Evolutionary conservation across 148 eudicot species (phyloP).

Genomic region (Fagopyrum tataricum): DNA sequence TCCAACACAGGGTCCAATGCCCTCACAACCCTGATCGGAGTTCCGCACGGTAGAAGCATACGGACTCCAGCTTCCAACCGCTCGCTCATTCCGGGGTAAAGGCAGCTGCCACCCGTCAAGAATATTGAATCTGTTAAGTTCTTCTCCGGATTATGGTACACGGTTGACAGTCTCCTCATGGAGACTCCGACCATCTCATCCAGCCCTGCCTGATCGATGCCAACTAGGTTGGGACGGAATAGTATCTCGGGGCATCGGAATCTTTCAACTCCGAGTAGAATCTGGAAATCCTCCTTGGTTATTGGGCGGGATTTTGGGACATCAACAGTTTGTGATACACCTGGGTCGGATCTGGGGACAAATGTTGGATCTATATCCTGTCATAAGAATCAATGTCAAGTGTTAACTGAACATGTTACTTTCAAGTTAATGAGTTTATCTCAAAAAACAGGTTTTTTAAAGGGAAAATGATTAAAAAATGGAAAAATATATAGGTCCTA

Average conservation of each 20-base stretch:
- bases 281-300: conserved; percentile 90
- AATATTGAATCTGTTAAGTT: conserved; percentile 70
- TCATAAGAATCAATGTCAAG: not conserved
- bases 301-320: conserved; percentile 64
- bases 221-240: conserved; percentile 71
- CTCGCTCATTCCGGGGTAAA: conserved; percentile 70
- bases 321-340: conserved; percentile 41
- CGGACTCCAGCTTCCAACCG: conserved; percentile 85
- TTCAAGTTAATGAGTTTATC: not conserved
- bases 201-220: conserved; percentile 85
- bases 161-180: conserved; percentile 48
- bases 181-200: conserved; percentile 90
- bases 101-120: conserved; percentile 78
- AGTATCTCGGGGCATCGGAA: conserved; percentile 92
- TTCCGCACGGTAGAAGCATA: conserved; percentile 80
- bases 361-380: conserved; percentile 97
- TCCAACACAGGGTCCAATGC: conserved; percentile 70
- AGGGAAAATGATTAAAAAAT: not conserved
- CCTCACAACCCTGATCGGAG: conserved; percentile 50
- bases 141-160: conserved; percentile 43
- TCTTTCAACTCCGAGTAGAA: conserved; percentile 79
- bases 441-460: not conserved
- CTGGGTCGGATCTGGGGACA: conserved; percentile 46
- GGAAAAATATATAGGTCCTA: not conserved
- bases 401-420: not conserved